phyloP scores from a whole-genome alignment of 2,329 filamentous ascomycete genomes.

The Pseudocercospora crystallina region DNA sequence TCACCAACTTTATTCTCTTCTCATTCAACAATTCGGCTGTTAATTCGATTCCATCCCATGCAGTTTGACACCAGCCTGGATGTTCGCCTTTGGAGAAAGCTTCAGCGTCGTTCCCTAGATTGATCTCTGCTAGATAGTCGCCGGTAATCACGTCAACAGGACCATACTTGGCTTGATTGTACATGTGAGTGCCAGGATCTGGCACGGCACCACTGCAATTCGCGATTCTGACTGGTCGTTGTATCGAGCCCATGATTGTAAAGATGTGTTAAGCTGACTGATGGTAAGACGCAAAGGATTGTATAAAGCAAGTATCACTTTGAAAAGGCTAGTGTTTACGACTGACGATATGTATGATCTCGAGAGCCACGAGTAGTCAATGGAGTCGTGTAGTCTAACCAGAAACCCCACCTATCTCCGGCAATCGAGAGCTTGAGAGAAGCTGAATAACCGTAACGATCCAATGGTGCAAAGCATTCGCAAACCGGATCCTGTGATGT shows the following conservation, averaged over 20 bases:
- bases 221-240: conserved; percentile 23
- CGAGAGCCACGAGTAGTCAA: too few relatives aligned
- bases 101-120: conserved; percentile 30
- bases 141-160: conserved; percentile 54
- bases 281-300: too few relatives aligned
- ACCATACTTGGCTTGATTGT: conserved; percentile 30
- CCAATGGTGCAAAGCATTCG: too few relatives aligned
- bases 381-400: too few relatives aligned
- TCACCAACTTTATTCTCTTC: conserved; percentile 55
- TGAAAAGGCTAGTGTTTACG: too few relatives aligned
- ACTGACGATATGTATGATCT: too few relatives aligned
- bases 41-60: conserved; percentile 51
- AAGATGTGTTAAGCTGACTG: too few relatives aligned
- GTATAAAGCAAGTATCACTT: too few relatives aligned
- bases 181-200: conserved; percentile 30
- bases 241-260: conserved; percentile 11
- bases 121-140: conserved; percentile 45
- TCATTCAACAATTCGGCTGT: conserved; percentile 47
- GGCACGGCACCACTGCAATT: conserved; percentile 28
- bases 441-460: too few relatives aligned
- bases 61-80: conserved; percentile 37
- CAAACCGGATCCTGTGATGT: too few relatives aligned
- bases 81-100: conserved; percentile 24
- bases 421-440: too few relatives aligned
- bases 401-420: too few relatives aligned